These are phyloP conservation scores for Tolypocladium capitatum DNA, from an alignment of 2,329 filamentous ascomycete genomes.

Conservation along the genomic window DNA sequence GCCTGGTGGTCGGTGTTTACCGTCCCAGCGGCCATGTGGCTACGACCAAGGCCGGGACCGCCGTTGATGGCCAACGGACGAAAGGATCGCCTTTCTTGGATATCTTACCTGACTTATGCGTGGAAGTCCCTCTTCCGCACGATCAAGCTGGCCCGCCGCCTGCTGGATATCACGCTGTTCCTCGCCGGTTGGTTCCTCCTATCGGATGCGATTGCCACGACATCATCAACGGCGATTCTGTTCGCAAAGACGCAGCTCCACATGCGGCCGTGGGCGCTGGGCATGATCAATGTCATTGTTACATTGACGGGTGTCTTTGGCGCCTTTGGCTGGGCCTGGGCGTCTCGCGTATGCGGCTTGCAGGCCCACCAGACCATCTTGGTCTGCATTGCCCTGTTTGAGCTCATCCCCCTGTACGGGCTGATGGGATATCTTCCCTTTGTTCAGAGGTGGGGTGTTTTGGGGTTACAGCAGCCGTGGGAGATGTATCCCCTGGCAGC, in stretches of 20 bases:
- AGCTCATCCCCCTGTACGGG: constrained; percentile 85
- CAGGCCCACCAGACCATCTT: constrained; percentile 79
- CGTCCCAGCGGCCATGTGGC: constrained; percentile 74
- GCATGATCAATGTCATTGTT: constrained; percentile 85
- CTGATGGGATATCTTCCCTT: constrained; percentile 77
- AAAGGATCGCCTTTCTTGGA: constrained; percentile 31
- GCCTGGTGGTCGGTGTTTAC: constrained; percentile 90
- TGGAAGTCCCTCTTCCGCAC: constrained; percentile 83
- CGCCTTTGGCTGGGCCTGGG: constrained; percentile 76
- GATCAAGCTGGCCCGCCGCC: constrained; percentile 55
- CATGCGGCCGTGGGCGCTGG: constrained; percentile 80
- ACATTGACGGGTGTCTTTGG: constrained; percentile 74
- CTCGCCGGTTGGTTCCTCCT: constrained; percentile 88
- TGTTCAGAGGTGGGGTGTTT: constrained; percentile 57
- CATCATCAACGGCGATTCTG: constrained; percentile 84
- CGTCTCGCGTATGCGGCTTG: constrained; percentile 58
- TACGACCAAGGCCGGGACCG: constrained; percentile 78
- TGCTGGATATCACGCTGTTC: constrained; percentile 65
- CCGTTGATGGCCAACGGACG: constrained; percentile 43
- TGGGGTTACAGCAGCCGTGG: constrained; percentile 86
- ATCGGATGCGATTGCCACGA: constrained; percentile 87
- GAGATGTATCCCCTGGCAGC: constrained; percentile 92
- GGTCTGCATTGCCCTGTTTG: constrained; percentile 80
- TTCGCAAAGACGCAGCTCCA: constrained; percentile 89
- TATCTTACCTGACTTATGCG: constrained; percentile 65